These are phyloP conservation scores for Populus tomentosa DNA, from an alignment of 441 rosid species.

Conservation along the genomic window DNA sequence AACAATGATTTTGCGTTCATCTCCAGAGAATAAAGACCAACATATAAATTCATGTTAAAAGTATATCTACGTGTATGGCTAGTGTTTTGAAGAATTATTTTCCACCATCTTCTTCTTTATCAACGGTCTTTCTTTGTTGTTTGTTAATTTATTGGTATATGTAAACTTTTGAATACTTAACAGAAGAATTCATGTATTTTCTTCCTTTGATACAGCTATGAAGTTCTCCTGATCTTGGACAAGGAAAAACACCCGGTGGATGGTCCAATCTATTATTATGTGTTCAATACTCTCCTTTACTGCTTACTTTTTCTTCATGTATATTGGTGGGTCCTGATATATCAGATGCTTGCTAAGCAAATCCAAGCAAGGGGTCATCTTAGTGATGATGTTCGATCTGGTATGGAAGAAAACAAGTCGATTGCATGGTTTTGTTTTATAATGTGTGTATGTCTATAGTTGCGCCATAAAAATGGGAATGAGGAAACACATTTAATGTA, in stretches of 20 bases:
- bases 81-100: not conserved
- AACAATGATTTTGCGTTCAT: not conserved
- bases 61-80: not conserved
- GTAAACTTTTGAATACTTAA: not conserved
- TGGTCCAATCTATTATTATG: constrained; percentile 80
- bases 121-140: not conserved
- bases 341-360: constrained; percentile 92
- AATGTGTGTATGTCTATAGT: not conserved
- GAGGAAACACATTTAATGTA: not conserved
- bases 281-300: constrained; percentile 78
- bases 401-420: constrained; percentile 33
- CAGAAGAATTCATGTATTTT: not conserved
- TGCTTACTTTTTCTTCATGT: constrained; percentile 88
- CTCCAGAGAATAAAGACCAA: constrained; percentile 5
- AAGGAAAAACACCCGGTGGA: constrained; percentile 56
- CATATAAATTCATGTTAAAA: not conserved
- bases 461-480: not conserved
- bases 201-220: constrained; percentile 51
- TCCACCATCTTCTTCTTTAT: not conserved
- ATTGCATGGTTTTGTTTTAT: not conserved
- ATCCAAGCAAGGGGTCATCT: constrained; percentile 82
- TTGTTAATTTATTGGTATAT: not conserved
- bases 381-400: constrained; percentile 96
- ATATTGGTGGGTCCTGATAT: constrained; percentile 97
- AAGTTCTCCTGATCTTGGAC: constrained; percentile 60